Evolutionary conservation across 1,139 yeast species (phyloP).

Genomic region (Lipomyces yarrowii): DNA sequence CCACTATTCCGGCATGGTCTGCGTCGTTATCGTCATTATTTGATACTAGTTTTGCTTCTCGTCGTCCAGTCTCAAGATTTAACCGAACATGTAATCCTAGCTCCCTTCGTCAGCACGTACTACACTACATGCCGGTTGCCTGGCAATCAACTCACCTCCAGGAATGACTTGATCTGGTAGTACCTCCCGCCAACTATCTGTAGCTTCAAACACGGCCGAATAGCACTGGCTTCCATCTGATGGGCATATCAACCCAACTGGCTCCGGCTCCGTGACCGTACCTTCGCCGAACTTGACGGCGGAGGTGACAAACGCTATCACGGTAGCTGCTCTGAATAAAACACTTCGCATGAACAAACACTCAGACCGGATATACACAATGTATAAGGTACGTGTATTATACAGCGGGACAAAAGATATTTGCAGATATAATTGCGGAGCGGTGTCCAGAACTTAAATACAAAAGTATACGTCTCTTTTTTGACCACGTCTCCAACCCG

Average conservation of each 20-base stretch:
- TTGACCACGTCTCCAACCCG: background rate
- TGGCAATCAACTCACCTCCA: slow-evolving; percentile 49
- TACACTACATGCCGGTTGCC: background rate
- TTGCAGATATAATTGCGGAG: background rate
- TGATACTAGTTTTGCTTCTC: slow-evolving; percentile 62
- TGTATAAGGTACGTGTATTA: background rate
- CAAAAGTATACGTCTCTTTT: background rate
- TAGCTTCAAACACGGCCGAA: slow-evolving; percentile 62
- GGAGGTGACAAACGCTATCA: background rate
- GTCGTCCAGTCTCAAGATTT: slow-evolving; percentile 65
- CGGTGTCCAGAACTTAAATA: background rate
- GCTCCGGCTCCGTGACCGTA: background rate
- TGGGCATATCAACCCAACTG: slow-evolving; percentile 27
- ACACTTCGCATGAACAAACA: background rate
- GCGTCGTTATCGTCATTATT: slow-evolving; percentile 19
- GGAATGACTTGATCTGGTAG: slow-evolving; percentile 31
- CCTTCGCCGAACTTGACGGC: background rate
- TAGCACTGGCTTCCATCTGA: slow-evolving; percentile 50
- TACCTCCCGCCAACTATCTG: slow-evolving; percentile 67
- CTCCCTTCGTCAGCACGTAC: slow-evolving; percentile 50
- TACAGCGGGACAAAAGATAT: background rate
- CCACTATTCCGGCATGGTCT: slow-evolving; percentile 8
- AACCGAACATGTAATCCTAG: slow-evolving; percentile 73
- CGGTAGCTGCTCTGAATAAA: background rate
- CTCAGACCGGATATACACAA: background rate